A percentile compares a stretch with the other conserved stretches of the same genome.
These are phyloP conservation scores for Spathaspora hagerdaliae DNA, from an alignment of 805 yeast species.

Conservation along the genomic window DNA sequence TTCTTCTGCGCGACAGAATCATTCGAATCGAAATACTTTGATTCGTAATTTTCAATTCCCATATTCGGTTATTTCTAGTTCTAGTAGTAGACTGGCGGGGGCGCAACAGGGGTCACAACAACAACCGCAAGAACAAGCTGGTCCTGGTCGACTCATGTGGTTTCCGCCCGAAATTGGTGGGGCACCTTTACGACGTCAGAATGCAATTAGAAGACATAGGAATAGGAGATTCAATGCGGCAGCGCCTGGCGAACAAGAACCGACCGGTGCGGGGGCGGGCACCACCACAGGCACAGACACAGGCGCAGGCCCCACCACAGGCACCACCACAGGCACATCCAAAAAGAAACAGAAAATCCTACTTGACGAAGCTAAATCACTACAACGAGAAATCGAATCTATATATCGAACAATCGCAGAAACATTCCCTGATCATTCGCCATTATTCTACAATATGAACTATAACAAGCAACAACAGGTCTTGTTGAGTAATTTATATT, in stretches of 20 bases:
- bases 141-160: background rate
- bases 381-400: background rate
- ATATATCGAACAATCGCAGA: background rate
- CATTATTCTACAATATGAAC: background rate
- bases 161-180: conserved; percentile 6
- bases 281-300: background rate
- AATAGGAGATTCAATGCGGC: background rate
- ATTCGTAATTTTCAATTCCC: background rate
- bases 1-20: conserved; percentile 23
- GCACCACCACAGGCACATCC: background rate
- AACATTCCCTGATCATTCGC: background rate
- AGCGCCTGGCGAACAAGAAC: background rate
- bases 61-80: too few species aligned
- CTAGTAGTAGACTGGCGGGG: too few species aligned
- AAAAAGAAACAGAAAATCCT: background rate
- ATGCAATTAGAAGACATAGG: conserved; percentile 23
- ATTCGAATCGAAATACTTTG: conserved; percentile 15
- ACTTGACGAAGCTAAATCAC: background rate
- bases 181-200: conserved; percentile 28
- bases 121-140: too few species aligned
- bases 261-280: background rate
- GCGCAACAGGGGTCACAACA: too few species aligned
- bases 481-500: background rate
- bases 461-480: background rate
- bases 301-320: background rate